Conservation (phyloP, 306 rosid genomes). For the Quercus cerris region DNA sequence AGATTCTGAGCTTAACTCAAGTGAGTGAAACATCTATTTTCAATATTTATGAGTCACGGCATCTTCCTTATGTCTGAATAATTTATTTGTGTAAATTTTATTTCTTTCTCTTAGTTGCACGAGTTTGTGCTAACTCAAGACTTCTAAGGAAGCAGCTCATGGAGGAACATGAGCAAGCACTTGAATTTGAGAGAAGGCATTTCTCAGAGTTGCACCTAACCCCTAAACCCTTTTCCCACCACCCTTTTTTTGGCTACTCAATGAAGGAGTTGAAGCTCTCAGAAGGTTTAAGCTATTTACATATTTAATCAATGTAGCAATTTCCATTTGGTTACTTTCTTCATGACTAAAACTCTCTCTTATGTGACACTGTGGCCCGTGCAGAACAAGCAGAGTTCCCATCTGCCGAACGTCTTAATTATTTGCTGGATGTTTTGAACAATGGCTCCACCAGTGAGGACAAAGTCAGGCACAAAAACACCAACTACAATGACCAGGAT, state of each 20-base stretch:
- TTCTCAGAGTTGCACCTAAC: constrained; percentile 19
- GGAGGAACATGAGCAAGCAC: constrained; percentile 32
- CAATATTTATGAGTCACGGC: not conserved
- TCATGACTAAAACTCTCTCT: not conserved
- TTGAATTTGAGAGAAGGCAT: constrained; percentile 28
- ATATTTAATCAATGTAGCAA: not conserved
- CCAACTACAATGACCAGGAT: constrained; percentile 26
- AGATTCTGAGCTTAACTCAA: constrained; percentile 33
- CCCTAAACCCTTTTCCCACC: constrained; percentile 21
- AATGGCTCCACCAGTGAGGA: constrained; percentile 33
- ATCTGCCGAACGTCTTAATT: constrained; percentile 21
- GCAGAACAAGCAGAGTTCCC: constrained; percentile 29
- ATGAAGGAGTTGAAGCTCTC: constrained; percentile 23
- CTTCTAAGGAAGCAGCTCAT: constrained; percentile 29
- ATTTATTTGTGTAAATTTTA: not conserved
- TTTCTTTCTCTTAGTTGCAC: constrained; percentile 7
- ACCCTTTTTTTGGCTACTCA: constrained; percentile 23
- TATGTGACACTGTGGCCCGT: not conserved
- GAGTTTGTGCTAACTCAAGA: constrained; percentile 29
- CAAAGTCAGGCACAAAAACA: constrained; percentile 17
- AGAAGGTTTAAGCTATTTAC: constrained; percentile 26
- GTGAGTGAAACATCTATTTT: constrained; percentile 21
- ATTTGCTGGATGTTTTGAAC: constrained; percentile 29
- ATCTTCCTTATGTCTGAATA: not conserved
- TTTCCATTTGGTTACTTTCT: not conserved